Base-by-base conservation (phyloP, 139 green algal genomes). In the Mychonastes homosphaera region DNA sequence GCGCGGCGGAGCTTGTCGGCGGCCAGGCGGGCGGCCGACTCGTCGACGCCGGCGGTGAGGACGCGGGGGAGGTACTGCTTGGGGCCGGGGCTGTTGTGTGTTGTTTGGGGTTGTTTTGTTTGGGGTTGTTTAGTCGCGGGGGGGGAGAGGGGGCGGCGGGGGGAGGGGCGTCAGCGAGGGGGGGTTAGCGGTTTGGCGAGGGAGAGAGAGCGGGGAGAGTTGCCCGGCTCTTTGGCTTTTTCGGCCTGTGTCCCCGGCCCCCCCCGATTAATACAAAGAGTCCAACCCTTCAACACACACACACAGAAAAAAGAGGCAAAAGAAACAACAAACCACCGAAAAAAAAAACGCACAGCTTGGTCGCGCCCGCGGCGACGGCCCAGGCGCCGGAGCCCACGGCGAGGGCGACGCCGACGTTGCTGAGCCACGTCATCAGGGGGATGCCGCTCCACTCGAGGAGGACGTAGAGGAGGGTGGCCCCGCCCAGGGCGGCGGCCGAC, bases 371-470 rank as follows among this genome's bases (percentile, higher is more conserved):
- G 13, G 2, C 59, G 2, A 67, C 7, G 4, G 59, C 49, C 59
- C 59, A 67, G 12, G 59, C n/a, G 16, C 33, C 13, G 23, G 29
- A 28, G 35, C 13, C 35, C 15, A 59, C 24, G 19, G 50, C 35
- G 3, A n/a, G 19, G 13, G 59, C 13, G 23, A 67, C 29, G 19
- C 23, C 27, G 3, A 50, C 8, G 27, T 67, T 67, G 49, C 46
- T 58, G 27, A 67, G 36, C 48, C 36, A 58, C 6, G 40, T 61
- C 39, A 61, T 29, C 39, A 67, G 61, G 4, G 61, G 61, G 0
- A 61, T 38, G 50, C 41, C 36, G 51, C 51, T 62, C 51, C 50
- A 62, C 51, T 67, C 61, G 46, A 67, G 51, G n/a, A 67, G 51
- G 15, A 67, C 27, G 51, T 67, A 67, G 26, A 61, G 39, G 26